Base-by-base conservation (phyloP, 164 flowering plant species). In the Vitis rotundifolia region DNA sequence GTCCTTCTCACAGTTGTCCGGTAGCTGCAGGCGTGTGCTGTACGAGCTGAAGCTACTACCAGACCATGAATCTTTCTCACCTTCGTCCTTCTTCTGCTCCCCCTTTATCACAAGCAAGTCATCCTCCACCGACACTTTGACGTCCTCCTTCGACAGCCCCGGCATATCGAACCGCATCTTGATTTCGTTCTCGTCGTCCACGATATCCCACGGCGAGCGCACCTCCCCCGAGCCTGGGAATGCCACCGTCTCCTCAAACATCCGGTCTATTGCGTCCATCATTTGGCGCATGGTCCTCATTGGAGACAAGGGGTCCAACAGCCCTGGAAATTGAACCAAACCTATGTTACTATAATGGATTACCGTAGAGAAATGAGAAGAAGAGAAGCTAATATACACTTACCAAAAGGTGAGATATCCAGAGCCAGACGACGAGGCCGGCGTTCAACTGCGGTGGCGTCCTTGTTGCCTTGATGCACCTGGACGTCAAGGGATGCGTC, bases 131-230 rank as follows among this genome's bases (percentile, higher is more conserved):
- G 75, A 78, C 1, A 94, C 82, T 75, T 83, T 88, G 2, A 94
- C 92, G 5, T 94, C 94, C 58, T 88, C 89, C 71, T 85, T 88
- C 6, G 87, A 71, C 0, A 88, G 77, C 6, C 90, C 90, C 0
- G 92, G 98, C 92, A 94, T 78, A 82, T 91, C 98, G 69, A 87
- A 86, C 64, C 95, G 59, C 89, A 90, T 86, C 73, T 80, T 87
- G 70, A 88, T 73, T 69, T 91, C 93, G 18, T 79, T 66, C 18
- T 94, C 97, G 0, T 82, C 88, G 7, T 89, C 91, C 14, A 71
- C 76, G 12, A 93, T 74, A 70, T 93, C 96, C 96, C 98, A 93
- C 0, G 97, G 97, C 0, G 87, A 56, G 1, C 92, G 84, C 2
- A 84, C 55, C 31, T 72, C 86, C 1, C 6, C 51, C 71, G 9